Percentiles rank a stretch among this genome's conserved stretches.
Evolutionary conservation across 371 early-diverging fungal genomes (phyloP).

Genomic region (Mucor ambiguus): DNA sequence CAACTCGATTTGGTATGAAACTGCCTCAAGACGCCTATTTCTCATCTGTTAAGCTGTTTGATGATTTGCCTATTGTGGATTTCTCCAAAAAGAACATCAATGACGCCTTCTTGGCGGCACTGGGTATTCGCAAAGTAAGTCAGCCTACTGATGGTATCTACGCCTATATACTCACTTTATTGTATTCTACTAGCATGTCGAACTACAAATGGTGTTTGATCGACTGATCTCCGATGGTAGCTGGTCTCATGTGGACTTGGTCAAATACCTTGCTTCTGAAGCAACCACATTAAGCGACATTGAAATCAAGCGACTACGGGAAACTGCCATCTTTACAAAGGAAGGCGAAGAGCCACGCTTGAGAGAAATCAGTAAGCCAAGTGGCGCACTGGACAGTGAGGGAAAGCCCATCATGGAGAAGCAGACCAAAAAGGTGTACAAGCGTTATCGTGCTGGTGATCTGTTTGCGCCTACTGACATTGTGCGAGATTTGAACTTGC

Average conservation of each 20-base stretch:
- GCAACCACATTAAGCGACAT: slow-evolving; percentile 59
- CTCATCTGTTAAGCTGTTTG: slow-evolving; percentile 78
- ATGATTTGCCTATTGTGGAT: slow-evolving; percentile 74
- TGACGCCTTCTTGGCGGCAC: slow-evolving; percentile 61
- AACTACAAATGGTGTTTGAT: slow-evolving; percentile 86
- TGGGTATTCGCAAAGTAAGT: slow-evolving; percentile 83
- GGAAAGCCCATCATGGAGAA: slow-evolving; percentile 29
- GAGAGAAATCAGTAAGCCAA: slow-evolving; percentile 22
- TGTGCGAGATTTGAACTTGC: slow-evolving; percentile 63
- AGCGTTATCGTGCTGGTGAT: slow-evolving; percentile 69
- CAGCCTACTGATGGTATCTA: background rate
- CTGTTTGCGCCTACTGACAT: slow-evolving; percentile 74
- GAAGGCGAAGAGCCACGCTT: slow-evolving; percentile 43
- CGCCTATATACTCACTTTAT: too few species aligned
- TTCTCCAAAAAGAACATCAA: slow-evolving; percentile 56
- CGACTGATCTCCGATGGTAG: slow-evolving; percentile 77
- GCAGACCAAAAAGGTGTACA: slow-evolving; percentile 24
- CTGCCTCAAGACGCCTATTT: slow-evolving; percentile 79
- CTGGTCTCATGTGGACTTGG: slow-evolving; percentile 87
- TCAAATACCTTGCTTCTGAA: slow-evolving; percentile 80
- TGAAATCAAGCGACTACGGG: slow-evolving; percentile 67
- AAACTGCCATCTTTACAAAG: slow-evolving; percentile 74
- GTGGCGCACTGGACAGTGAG: slow-evolving; percentile 9
- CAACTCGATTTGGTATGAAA: slow-evolving; percentile 73
- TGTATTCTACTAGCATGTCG: slow-evolving; percentile 65